Percentiles rank a stretch among this genome's conserved stretches.
Conservation (phyloP, 2,329 filamentous ascomycete species). For the Apiospora pterosperma region DNA sequence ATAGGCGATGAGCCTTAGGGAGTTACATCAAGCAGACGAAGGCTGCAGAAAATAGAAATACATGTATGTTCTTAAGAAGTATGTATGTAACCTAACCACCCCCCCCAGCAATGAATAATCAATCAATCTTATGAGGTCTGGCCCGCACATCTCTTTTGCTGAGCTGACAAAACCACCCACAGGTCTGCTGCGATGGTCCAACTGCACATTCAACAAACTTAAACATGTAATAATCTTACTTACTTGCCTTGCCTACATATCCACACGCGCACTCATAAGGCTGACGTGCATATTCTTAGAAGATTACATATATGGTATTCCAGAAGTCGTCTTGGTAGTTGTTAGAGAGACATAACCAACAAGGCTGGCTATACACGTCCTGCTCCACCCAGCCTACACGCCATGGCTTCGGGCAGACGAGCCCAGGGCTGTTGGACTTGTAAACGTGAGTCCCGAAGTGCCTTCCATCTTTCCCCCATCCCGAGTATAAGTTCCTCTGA, state of each 20-base stretch:
- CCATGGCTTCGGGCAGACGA: constrained; percentile 20
- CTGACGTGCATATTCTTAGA: neutral
- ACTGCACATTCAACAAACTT: neutral
- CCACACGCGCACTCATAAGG: neutral
- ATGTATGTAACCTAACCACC: too few relatives aligned
- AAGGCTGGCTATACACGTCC: neutral
- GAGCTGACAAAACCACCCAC: neutral
- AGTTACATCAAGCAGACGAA: too few relatives aligned
- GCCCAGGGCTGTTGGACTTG: constrained; percentile 40
- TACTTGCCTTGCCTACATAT: neutral
- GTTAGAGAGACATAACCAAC: neutral
- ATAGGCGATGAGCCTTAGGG: too few relatives aligned
- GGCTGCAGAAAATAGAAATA: too few relatives aligned
- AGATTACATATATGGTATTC: neutral
- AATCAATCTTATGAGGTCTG: neutral
- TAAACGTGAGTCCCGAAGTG: constrained; percentile 33
- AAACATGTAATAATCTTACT: neutral
- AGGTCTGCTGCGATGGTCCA: neutral
- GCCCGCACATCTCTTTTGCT: neutral
- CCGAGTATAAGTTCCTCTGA: constrained; percentile 3
- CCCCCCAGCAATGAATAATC: neutral
- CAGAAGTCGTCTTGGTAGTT: neutral
- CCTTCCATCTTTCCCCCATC: neutral
- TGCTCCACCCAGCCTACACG: neutral
- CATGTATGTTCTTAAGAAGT: too few relatives aligned